Percentiles rank a stretch among this genome's conserved stretches.
phyloP scores from a whole-genome alignment of 176 grass and related monocot genomes.

The Melocanna baccifera region DNA sequence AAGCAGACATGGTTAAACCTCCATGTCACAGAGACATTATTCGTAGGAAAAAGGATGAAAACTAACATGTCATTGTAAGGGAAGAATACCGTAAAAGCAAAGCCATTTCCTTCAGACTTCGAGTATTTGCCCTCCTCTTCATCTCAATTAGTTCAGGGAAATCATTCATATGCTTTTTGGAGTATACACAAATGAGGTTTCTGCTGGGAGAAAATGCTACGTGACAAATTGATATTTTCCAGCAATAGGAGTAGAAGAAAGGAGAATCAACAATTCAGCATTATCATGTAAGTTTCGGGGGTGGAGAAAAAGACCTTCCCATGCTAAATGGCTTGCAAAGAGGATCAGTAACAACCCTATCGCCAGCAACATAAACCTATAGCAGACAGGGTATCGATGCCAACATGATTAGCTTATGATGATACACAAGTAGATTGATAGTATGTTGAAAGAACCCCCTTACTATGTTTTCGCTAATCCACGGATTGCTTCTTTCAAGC shows the following conservation, averaged over 20 bases:
- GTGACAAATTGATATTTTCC: background rate
- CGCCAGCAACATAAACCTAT: conserved; percentile 92
- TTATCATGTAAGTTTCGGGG: background rate
- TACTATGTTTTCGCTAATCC: conserved; percentile 89
- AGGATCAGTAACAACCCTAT: conserved; percentile 86
- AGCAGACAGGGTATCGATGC: conserved; percentile 19
- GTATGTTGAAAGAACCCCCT: conserved; percentile 35
- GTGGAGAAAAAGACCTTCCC: conserved; percentile 73
- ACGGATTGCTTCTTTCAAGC: conserved; percentile 70
- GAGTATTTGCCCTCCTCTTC: conserved; percentile 92
- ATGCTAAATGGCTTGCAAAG: conserved; percentile 99
- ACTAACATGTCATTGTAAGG: conserved; percentile 33
- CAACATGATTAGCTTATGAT: conserved; percentile 25
- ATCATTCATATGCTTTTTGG: conserved; percentile 99
- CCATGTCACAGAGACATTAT: background rate
- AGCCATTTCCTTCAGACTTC: conserved; percentile 99
- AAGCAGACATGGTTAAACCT: background rate
- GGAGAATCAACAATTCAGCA: conserved; percentile 2
- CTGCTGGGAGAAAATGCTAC: conserved; percentile 55
- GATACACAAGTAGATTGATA: conserved; percentile 16
- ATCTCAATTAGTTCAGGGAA: conserved; percentile 81
- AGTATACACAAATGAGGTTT: conserved; percentile 94
- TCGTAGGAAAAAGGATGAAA: conserved; percentile 14
- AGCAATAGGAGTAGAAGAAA: conserved; percentile 17
- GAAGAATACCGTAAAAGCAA: conserved; percentile 83